Evolutionary conservation across 2,329 filamentous ascomycete genomes (phyloP).

Genomic region (Endothia cerciana): DNA sequence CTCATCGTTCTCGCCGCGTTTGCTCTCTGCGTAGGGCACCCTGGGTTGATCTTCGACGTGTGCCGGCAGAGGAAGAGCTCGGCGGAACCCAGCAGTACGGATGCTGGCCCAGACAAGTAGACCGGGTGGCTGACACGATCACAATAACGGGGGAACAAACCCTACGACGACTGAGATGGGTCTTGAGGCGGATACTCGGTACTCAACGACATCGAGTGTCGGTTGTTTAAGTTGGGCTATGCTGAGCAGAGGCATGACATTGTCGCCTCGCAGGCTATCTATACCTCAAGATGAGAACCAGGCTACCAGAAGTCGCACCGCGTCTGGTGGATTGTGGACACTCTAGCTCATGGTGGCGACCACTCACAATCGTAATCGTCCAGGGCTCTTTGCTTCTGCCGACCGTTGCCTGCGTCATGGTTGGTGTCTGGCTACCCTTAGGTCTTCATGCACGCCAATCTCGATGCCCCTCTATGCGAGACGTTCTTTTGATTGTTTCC

Average conservation of each 20-base stretch:
- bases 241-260: neutral
- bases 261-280: neutral
- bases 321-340: neutral
- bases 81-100: neutral
- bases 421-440: neutral
- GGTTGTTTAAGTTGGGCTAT: neutral
- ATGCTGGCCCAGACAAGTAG: neutral
- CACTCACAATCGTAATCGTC: neutral
- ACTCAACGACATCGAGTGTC: too few species aligned
- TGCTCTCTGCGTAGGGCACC: conserved; percentile 25
- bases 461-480: too few species aligned
- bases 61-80: neutral
- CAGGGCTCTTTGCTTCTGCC: neutral
- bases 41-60: conserved; percentile 20
- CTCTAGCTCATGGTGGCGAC: neutral
- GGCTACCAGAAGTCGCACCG: neutral
- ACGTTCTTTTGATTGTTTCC: too few species aligned
- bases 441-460: too few species aligned
- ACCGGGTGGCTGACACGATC: neutral
- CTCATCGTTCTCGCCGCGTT: conserved; percentile 18
- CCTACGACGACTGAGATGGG: neutral
- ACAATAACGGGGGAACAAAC: neutral
- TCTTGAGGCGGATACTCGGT: neutral
- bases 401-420: neutral
- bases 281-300: neutral